Percentiles rank a stretch among this genome's conserved stretches.
Evolutionary conservation across 1,284 basidiomycete species (phyloP).

Genomic region (Tylopilus orsonianus): DNA sequence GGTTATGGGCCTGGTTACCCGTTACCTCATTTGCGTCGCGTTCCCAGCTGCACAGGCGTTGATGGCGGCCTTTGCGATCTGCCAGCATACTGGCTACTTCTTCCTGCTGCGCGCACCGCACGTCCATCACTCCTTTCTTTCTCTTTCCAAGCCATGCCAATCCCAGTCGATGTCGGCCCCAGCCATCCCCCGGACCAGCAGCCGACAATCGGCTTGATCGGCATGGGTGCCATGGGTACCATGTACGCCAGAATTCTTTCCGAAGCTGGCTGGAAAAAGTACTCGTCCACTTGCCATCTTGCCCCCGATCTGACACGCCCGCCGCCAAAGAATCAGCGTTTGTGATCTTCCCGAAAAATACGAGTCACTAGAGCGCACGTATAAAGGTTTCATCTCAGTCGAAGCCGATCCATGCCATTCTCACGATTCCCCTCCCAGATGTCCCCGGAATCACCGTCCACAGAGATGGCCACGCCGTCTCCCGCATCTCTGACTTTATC

Average conservation of each 20-base stretch:
- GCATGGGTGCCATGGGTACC: conserved; percentile 94
- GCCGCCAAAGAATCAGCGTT: conserved; percentile 73
- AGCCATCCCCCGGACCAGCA: conserved; percentile 55
- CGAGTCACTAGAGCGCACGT: conserved; percentile 62
- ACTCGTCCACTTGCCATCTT: conserved; percentile 8
- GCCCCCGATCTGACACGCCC: background rate
- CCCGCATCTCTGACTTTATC: conserved; percentile 84
- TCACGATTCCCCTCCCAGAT: conserved; percentile 31
- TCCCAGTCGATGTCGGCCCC: conserved; percentile 45
- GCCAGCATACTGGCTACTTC: no score
- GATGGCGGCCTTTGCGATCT: no score
- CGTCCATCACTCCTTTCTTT: background rate
- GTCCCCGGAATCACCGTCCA: conserved; percentile 65
- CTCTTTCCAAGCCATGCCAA: conserved; percentile 10
- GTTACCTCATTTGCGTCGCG: background rate
- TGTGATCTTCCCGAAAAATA: conserved; percentile 86
- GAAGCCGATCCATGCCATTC: background rate
- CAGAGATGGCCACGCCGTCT: conserved; percentile 80
- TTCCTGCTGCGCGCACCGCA: background rate
- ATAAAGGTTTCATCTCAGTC: conserved; percentile 47
- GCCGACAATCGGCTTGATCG: conserved; percentile 83
- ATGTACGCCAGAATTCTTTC: conserved; percentile 86
- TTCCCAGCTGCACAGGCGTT: background rate
- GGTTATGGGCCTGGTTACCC: background rate
- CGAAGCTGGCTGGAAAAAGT: conserved; percentile 86